Percentiles rank a stretch among this genome's conserved stretches.
Evolutionary conservation across 768 basidiomycete species (phyloP).

Genomic region (Pleurotus sapidus): DNA sequence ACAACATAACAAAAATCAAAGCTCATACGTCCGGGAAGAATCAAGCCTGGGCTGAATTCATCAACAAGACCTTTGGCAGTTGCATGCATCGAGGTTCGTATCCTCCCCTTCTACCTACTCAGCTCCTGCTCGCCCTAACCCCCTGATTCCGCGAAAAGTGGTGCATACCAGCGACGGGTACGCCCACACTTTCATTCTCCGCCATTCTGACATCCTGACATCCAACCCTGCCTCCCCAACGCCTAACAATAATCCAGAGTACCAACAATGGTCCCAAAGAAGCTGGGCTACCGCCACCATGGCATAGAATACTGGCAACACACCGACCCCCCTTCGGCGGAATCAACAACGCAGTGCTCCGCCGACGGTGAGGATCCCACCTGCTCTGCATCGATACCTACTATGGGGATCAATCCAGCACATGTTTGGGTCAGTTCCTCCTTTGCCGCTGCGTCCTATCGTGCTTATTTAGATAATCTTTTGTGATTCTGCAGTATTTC

Average conservation of each 20-base stretch:
- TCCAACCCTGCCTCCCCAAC: not conserved
- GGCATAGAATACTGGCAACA: slow-evolving; percentile 34
- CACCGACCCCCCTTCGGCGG: slow-evolving; percentile 19
- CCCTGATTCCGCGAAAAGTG: slow-evolving; percentile 16
- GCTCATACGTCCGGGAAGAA: slow-evolving; percentile 29
- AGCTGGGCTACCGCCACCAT: slow-evolving; percentile 52
- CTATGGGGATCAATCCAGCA: slow-evolving; percentile 18
- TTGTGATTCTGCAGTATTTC: slow-evolving; percentile 11
- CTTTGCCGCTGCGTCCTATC: not conserved
- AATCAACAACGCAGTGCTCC: slow-evolving; percentile 19
- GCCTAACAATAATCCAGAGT: slow-evolving; percentile 28
- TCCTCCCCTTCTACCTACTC: not conserved
- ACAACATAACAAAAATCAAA: not conserved
- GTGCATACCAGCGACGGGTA: slow-evolving; percentile 52
- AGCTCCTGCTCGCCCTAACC: slow-evolving; percentile 14
- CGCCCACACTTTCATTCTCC: not conserved
- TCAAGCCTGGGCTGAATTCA: slow-evolving; percentile 39
- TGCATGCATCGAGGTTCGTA: slow-evolving; percentile 40
- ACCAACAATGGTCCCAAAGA: slow-evolving; percentile 46
- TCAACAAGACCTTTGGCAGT: slow-evolving; percentile 37
- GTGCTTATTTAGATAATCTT: not conserved
- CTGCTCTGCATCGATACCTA: slow-evolving; percentile 21
- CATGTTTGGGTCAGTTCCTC: slow-evolving; percentile 16
- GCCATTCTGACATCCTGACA: not conserved
- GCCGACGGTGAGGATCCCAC: slow-evolving; percentile 22